A percentile compares a stretch with the other conserved stretches of the same genome.
Evolutionary conservation across 2,329 filamentous ascomycete genomes (phyloP).

Genomic region (Myrmaecium sp.): DNA sequence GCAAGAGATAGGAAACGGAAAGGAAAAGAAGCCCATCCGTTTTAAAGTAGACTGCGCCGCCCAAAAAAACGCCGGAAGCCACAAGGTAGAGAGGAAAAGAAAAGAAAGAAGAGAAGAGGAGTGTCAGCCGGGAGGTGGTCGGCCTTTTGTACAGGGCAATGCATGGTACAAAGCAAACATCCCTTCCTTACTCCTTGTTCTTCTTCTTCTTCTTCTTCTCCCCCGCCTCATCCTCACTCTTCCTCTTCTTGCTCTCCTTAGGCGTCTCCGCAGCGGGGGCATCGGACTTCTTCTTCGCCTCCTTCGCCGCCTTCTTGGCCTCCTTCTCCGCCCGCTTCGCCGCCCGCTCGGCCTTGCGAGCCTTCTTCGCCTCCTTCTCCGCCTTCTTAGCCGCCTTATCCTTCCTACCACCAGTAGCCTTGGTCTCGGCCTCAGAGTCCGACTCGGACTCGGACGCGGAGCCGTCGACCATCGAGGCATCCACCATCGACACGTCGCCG

Average conservation of each 20-base stretch:
- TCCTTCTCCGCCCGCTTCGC: slow-evolving; percentile 21
- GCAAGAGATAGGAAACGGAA: background rate
- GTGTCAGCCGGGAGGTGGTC: background rate
- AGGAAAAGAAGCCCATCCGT: background rate
- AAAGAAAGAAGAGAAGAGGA: background rate
- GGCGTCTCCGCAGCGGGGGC: slow-evolving; percentile 34
- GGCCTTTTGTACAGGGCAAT: background rate
- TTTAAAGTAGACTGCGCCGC: background rate
- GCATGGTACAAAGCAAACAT: background rate
- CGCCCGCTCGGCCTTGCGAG: slow-evolving; percentile 19
- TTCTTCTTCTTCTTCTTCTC: slow-evolving; percentile 53
- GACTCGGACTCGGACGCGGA: slow-evolving; percentile 19
- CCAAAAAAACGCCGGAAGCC: background rate
- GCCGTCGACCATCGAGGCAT: slow-evolving; percentile 31
- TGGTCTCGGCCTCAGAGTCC: slow-evolving; percentile 17
- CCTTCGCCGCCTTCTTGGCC: slow-evolving; percentile 37
- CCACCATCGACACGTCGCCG: slow-evolving; percentile 26
- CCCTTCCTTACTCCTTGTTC: slow-evolving; percentile 20
- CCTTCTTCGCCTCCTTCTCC: slow-evolving; percentile 28
- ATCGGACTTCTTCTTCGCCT: slow-evolving; percentile 34
- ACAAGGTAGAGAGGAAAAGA: background rate
- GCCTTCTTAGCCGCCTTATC: slow-evolving; percentile 24
- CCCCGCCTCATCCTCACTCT: slow-evolving; percentile 29
- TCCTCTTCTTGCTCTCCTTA: slow-evolving; percentile 33
- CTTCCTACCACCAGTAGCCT: slow-evolving; percentile 8